Evolutionary conservation across 352 stramenopile genomes (phyloP).

Genomic region (Ochromonadaceae sp.): DNA sequence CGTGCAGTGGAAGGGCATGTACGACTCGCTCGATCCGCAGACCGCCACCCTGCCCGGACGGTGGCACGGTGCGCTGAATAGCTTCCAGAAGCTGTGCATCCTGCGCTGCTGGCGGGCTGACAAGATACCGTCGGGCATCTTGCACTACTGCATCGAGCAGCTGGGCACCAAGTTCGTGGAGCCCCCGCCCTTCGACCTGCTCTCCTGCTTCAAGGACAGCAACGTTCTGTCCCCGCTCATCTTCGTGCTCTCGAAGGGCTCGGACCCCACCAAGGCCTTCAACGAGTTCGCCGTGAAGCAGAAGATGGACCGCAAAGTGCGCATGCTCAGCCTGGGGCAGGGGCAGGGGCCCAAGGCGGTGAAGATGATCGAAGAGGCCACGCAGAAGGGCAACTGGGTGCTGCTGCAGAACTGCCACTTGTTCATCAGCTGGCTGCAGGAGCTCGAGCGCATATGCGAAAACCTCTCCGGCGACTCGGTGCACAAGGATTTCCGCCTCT

Average conservation of each 20-base stretch:
- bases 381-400: conserved; percentile 72
- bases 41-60: conserved; percentile 37
- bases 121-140: conserved; percentile 78
- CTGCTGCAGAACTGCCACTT: conserved; percentile 90
- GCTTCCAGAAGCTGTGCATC: conserved; percentile 74
- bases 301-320: conserved; percentile 70
- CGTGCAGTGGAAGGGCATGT: conserved; percentile 64
- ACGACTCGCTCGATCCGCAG: conserved; percentile 64
- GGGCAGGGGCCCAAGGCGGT: conserved; percentile 75
- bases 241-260: conserved; percentile 81
- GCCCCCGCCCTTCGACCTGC: conserved; percentile 74
- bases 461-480: conserved; percentile 41
- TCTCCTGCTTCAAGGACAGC: conserved; percentile 72
- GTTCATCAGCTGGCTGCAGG: conserved; percentile 78
- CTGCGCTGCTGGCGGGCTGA: conserved; percentile 74
- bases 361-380: conserved; percentile 71
- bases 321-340: conserved; percentile 78
- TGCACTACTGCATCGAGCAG: conserved; percentile 63
- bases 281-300: conserved; percentile 72
- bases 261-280: conserved; percentile 80
- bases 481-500: conserved; percentile 75
- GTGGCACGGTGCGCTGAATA: conserved; percentile 44
- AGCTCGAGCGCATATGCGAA: conserved; percentile 83
- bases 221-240: conserved; percentile 77
- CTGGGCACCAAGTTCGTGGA: conserved; percentile 77